These are phyloP conservation scores for Thelephora terrestris DNA, from an alignment of 1,284 basidiomycete genomes.

Conservation along the genomic window DNA sequence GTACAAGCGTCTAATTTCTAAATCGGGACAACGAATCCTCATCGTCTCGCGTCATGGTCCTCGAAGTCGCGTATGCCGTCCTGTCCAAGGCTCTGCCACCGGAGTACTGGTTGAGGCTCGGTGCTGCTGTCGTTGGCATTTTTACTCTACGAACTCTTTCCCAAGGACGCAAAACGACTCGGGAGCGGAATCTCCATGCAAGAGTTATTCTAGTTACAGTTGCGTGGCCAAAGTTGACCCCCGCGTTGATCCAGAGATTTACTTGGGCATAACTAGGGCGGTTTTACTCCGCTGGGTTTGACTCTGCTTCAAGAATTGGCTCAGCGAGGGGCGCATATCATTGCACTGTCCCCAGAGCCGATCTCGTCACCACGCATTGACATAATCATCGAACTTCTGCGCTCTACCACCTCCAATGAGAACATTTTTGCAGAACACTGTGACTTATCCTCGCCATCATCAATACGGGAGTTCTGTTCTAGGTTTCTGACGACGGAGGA, in stretches of 20 bases:
- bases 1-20: not conserved
- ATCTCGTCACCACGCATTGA: slow-evolving; percentile 42
- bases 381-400: slow-evolving; percentile 53
- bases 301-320: slow-evolving; percentile 56
- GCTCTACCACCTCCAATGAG: slow-evolving; percentile 59
- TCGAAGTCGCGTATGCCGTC: slow-evolving; percentile 22
- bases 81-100: slow-evolving; percentile 21
- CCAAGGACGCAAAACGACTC: slow-evolving; percentile 55
- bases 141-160: slow-evolving; percentile 41
- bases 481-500: slow-evolving; percentile 54
- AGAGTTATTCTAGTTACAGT: slow-evolving; percentile 63
- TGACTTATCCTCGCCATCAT: slow-evolving; percentile 49
- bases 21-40: not conserved
- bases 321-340: slow-evolving; percentile 62
- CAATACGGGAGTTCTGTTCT: slow-evolving; percentile 57
- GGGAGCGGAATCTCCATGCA: slow-evolving; percentile 66
- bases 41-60: slow-evolving; percentile 20
- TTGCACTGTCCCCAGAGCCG: slow-evolving; percentile 53
- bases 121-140: slow-evolving; percentile 27
- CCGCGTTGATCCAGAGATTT: not conserved
- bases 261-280: slow-evolving; percentile 38
- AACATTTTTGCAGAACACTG: slow-evolving; percentile 68
- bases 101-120: slow-evolving; percentile 34
- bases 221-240: slow-evolving; percentile 9
- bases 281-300: slow-evolving; percentile 60